These are phyloP conservation scores for Sporothrix brasiliensis DNA, from an alignment of 2,329 filamentous ascomycete genomes.

Conservation along the genomic window DNA sequence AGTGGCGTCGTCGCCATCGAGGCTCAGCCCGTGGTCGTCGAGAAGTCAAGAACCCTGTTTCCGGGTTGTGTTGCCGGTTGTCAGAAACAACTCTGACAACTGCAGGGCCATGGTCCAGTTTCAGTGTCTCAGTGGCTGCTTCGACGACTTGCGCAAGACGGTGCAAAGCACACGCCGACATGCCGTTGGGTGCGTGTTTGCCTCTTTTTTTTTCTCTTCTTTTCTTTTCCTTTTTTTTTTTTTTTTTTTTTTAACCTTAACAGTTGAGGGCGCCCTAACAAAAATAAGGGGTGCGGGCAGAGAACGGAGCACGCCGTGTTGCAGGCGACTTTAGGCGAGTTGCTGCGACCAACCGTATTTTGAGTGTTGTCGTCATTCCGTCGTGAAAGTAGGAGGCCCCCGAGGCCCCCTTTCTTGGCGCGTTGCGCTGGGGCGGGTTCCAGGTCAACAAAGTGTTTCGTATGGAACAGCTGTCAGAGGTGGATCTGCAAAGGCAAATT, in stretches of 20 bases:
- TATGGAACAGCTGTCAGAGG: neutral
- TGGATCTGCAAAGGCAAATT: too few species aligned
- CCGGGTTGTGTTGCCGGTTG: neutral
- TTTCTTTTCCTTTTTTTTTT: too few species aligned
- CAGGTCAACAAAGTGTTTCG: neutral
- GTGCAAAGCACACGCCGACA: neutral
- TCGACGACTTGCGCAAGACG: neutral
- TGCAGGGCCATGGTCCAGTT: neutral
- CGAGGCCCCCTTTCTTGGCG: neutral
- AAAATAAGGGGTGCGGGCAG: too few species aligned
- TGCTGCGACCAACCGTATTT: too few species aligned
- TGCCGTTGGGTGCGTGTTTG: neutral
- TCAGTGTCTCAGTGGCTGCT: neutral
- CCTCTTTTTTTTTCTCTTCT: too few species aligned
- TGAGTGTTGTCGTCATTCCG: neutral
- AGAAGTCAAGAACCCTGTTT: neutral
- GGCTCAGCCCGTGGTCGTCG: neutral
- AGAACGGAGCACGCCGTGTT: too few species aligned
- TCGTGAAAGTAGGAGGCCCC: neutral
- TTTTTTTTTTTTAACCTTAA: too few species aligned
- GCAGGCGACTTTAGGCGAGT: neutral
- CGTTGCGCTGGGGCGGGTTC: neutral
- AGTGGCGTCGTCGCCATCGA: neutral
- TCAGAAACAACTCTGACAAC: too few species aligned
- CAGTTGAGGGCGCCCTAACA: too few species aligned